Percentiles rank a stretch among this genome's conserved stretches.
Evolutionary conservation across 768 basidiomycete species (phyloP).

Genomic region (Mycena metata): DNA sequence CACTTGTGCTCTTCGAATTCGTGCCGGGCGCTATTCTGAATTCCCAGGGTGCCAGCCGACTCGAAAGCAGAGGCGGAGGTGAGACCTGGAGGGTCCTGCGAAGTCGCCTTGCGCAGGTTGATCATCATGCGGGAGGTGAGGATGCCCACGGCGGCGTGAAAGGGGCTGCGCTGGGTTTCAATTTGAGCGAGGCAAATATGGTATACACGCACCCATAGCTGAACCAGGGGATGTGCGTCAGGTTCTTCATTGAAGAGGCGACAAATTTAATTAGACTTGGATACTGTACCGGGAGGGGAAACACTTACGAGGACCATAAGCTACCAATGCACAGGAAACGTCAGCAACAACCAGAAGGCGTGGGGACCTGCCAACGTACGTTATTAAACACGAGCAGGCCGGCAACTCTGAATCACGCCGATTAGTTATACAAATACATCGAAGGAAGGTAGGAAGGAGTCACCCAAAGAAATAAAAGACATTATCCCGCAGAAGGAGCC

Average conservation of each 20-base stretch:
- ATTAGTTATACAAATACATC: too few species aligned
- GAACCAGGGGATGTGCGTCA: slow-evolving; percentile 65
- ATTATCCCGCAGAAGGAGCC: slow-evolving; percentile 58
- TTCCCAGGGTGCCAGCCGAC: too few species aligned
- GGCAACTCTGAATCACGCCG: slow-evolving; percentile 54
- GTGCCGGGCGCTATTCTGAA: too few species aligned
- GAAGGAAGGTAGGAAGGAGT: slow-evolving; percentile 23
- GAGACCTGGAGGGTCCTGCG: too few species aligned
- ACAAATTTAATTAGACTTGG: too few species aligned
- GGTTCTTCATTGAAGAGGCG: too few species aligned
- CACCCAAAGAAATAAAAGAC: slow-evolving; percentile 61
- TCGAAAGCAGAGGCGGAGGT: too few species aligned
- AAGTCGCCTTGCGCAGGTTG: slow-evolving; percentile 55
- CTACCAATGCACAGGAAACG: not conserved
- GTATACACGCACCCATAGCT: slow-evolving; percentile 59
- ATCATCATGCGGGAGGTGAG: slow-evolving; percentile 61
- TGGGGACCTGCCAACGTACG: slow-evolving; percentile 46
- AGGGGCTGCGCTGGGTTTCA: slow-evolving; percentile 48
- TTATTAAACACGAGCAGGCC: slow-evolving; percentile 60
- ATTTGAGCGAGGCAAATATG: not conserved
- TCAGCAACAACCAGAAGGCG: not conserved
- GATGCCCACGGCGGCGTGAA: slow-evolving; percentile 62
- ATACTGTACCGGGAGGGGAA: not conserved
- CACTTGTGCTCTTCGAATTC: too few species aligned
- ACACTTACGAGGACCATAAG: slow-evolving; percentile 36